Evolutionary conservation across 257 asterid species (phyloP), one percentile per base, ranked within the genome.

Genomic region (Solanum chilense): DNA sequence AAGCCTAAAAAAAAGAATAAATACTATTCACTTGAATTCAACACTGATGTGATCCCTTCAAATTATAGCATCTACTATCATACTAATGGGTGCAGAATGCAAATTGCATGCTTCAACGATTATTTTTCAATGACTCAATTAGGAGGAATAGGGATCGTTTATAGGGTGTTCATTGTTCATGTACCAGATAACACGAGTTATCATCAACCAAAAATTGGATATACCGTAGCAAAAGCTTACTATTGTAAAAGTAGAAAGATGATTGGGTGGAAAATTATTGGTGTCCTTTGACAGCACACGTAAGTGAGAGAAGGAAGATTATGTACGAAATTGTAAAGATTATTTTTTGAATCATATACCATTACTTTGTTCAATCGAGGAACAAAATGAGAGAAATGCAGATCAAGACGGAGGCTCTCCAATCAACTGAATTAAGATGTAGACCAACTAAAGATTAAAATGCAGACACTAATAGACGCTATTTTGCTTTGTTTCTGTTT

Each of bases 241-340:
- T 85, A 60, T 33, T 5, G 4, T 41, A 23, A 14, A 5, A 68
- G 87, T 85, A 2, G 2, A 41, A 41, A 41, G 44, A 41, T 41
- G 44, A 41, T 41, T 10, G 47, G 58, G 20, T 13, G 20, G 6
- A 47, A 4, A 5, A 14, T 47, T 47, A 82, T 15, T 82, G 41
- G 41, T 25, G 4, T 49, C 12, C 15, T 16, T 8, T 9, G 1
- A 13, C 9, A 15, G 6, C 0, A 6, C 18, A 2, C 0, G n/a
- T 82, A 49, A 29, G 9, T 15, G 1, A 82, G 16, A 82, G 71
- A 68, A 82, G 33, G 27, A 35, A 49, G 20, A 49, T 82, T 29
- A 71, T 4, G 31, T 37, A 18, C 52, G 71, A 29, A 11, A 25
- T 45, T 47, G 71, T 52, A 52, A 44, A 44, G 47, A 13, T 42